A percentile compares a stretch with the other conserved stretches of the same genome.
These are phyloP conservation scores for Cenchrus americanus DNA, from an alignment of 176 grass and related monocot species.

Conservation along the genomic window DNA sequence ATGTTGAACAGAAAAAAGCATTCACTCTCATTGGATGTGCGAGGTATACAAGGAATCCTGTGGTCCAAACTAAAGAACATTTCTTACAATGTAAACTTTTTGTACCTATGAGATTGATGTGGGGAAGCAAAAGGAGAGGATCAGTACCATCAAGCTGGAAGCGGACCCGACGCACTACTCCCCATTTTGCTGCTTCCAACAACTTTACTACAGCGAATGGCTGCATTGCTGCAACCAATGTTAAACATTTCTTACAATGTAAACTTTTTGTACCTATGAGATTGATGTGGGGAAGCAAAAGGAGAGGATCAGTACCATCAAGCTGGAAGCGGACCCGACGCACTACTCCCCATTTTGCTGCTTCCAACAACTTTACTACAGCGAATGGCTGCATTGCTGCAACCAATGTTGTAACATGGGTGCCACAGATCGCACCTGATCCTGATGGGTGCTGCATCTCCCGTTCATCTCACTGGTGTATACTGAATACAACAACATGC, in stretches of 20 bases:
- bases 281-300: too few relatives aligned
- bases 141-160: not conserved
- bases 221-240: too few relatives aligned
- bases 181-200: not conserved
- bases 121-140: slow-evolving; percentile 16
- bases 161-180: not conserved
- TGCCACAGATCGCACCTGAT: not conserved
- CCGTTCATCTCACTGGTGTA: not conserved
- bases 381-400: too few relatives aligned
- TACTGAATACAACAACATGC: slow-evolving; percentile 19
- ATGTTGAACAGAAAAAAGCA: not conserved
- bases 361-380: too few relatives aligned
- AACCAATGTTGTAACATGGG: not conserved
- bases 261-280: too few relatives aligned
- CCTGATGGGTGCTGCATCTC: not conserved
- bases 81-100: not conserved
- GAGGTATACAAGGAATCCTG: not conserved
- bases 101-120: slow-evolving; percentile 7
- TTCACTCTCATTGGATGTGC: not conserved
- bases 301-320: too few relatives aligned
- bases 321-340: too few relatives aligned
- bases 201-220: slow-evolving; percentile 25
- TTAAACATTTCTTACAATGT: too few relatives aligned
- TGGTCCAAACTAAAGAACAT: slow-evolving; percentile 20
- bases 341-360: too few relatives aligned